phyloP scores from a whole-genome alignment of 202 grass and related monocot genomes.

The Dendrocalamus latiflorus region DNA sequence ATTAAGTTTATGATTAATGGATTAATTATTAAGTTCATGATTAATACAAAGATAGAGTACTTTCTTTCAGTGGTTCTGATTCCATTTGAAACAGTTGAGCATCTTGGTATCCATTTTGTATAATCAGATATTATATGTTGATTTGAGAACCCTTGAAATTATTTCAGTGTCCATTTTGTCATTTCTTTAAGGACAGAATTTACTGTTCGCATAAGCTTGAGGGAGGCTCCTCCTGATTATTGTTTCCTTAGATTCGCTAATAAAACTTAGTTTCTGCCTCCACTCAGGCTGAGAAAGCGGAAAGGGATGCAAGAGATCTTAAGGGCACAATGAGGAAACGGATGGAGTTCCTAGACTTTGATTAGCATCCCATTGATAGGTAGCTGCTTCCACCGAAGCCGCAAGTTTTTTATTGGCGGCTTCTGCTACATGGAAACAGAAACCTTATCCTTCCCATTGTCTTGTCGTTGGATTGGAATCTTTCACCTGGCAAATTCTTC shows the following conservation, averaged over 20 bases:
- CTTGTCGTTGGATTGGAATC: background rate
- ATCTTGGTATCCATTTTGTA: no score
- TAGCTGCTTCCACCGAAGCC: background rate
- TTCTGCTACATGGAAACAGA: background rate
- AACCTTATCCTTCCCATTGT: no score
- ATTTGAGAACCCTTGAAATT: background rate
- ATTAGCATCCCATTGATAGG: conserved; percentile 21
- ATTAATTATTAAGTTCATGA: no score
- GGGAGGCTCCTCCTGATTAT: background rate
- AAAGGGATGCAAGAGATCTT: conserved; percentile 55
- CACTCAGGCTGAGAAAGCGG: conserved; percentile 57
- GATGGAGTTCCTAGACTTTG: conserved; percentile 75
- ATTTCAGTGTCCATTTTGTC: background rate
- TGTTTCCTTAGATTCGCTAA: background rate
- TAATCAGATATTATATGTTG: background rate
- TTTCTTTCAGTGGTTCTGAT: no score
- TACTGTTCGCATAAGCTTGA: background rate
- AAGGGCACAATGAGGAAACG: conserved; percentile 75
- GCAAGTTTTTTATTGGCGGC: background rate
- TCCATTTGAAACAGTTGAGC: no score
- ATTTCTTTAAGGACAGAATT: background rate
- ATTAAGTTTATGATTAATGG: no score
- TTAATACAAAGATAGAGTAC: no score
- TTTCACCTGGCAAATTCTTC: background rate
- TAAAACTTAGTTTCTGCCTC: background rate